Conservation (phyloP, 2,329 filamentous ascomycete genomes). For the Diaporthe citri region DNA sequence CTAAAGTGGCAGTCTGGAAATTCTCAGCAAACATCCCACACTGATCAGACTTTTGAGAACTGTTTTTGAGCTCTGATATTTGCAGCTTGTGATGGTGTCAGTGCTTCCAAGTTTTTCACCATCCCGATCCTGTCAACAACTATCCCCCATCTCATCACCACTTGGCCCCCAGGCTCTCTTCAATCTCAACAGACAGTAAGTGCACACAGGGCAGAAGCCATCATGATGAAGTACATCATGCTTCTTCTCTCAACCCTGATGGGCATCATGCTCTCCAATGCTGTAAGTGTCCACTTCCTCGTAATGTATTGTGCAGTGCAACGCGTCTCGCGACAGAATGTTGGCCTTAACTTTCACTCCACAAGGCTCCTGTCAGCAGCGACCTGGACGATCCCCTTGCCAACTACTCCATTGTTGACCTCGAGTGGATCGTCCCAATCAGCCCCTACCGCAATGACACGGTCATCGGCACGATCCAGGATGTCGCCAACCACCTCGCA, state of each 20-base stretch:
- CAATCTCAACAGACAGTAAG: not conserved
- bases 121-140: not conserved
- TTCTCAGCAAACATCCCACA: not conserved
- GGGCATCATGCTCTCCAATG: conserved; percentile 17
- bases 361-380: not conserved
- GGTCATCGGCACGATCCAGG: conserved; percentile 20
- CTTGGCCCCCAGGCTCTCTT: not conserved
- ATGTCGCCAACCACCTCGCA: conserved; percentile 3
- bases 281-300: not conserved
- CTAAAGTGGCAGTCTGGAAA: not conserved
- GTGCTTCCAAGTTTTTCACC: not conserved
- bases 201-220: not conserved
- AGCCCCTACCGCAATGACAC: not conserved
- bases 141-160: not conserved
- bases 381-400: not conserved
- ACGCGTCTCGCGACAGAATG: not conserved
- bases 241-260: conserved; percentile 11
- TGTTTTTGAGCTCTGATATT: not conserved
- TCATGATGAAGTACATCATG: conserved; percentile 16
- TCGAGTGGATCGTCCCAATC: not conserved
- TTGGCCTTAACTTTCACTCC: not conserved
- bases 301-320: not conserved
- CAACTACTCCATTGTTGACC: not conserved
- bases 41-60: not conserved
- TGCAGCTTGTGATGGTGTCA: not conserved